A percentile compares a stretch with the other conserved stretches of the same genome.
phyloP scores from a whole-genome alignment of 1,139 yeast species.

The Geotrichum restrictum region DNA sequence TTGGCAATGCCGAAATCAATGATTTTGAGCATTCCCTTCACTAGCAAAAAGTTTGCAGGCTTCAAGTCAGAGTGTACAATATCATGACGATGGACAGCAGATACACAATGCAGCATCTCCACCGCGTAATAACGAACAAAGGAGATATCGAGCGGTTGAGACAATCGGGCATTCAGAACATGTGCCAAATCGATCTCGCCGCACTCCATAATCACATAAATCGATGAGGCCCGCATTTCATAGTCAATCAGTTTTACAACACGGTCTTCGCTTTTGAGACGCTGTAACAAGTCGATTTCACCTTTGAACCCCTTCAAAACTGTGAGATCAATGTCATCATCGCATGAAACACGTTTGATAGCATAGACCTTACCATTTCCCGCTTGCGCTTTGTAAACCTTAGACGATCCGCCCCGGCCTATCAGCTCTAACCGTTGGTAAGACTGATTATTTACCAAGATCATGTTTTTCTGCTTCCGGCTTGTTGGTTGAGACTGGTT shows the following conservation, averaged over 20 bases:
- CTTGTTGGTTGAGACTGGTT: conserved; percentile 20
- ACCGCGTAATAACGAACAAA: conserved; percentile 78
- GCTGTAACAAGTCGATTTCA: conserved; percentile 71
- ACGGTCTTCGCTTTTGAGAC: conserved; percentile 58
- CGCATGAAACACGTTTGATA: conserved; percentile 74
- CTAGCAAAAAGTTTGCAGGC: conserved; percentile 91
- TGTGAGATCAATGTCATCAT: conserved; percentile 65
- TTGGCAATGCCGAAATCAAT: conserved; percentile 97
- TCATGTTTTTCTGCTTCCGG: conserved; percentile 30
- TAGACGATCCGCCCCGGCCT: conserved; percentile 93
- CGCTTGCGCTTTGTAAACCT: conserved; percentile 76
- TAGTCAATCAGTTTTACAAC: conserved; percentile 79
- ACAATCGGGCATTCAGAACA: conserved; percentile 58
- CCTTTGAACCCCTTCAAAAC: conserved; percentile 80
- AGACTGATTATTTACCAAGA: conserved; percentile 53
- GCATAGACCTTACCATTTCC: conserved; percentile 60
- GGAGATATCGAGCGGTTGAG: conserved; percentile 58
- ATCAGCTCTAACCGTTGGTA: conserved; percentile 75
- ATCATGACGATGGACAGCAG: conserved; percentile 81
- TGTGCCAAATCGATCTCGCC: conserved; percentile 91
- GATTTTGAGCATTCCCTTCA: conserved; percentile 75
- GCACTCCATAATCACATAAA: conserved; percentile 85
- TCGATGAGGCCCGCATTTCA: conserved; percentile 59
- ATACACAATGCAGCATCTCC: conserved; percentile 78
- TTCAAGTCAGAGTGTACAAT: conserved; percentile 93